Evolutionary conservation across 768 basidiomycete species (phyloP), one percentile per base, ranked within the genome.

Genomic region (Mycena epipterygia): DNA sequence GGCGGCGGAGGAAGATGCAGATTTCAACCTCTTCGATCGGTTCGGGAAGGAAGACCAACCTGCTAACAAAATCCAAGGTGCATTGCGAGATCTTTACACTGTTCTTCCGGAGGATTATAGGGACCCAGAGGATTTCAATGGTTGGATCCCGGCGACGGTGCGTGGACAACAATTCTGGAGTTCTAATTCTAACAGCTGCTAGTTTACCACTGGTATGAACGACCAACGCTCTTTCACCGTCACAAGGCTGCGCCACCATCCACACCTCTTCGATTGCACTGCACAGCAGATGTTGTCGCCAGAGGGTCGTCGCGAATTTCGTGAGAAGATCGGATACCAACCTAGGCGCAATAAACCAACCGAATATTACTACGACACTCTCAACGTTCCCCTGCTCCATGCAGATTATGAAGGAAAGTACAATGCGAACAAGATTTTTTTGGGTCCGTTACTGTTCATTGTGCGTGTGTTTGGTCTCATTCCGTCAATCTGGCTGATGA

Each of bases 291-390:
- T 64, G 2, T 64, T n/a, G 14, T 64, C 51, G 13, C 51, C 19
- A 23, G 51, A 64, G 14, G 37, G 23, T 2, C 62, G 51, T 25
- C 49, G 51, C 2, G 2, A 64, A 35, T 64, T 64, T 32, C 51
- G 49, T 7, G 30, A 53, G 11, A 27, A 32, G 5, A 53, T 64
- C 29, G 62, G 51, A 4, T 32, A 41, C 21, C 48, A 30, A 16
- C 35, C 49, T 1, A 63, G 5, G 32, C 12, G 46, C 30, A 35
- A 25, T 4, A 32, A 61, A 1, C 44, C 44, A 5, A 29, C 17
- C 46, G 21, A 48, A 23, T 61, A 21, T 11, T 61, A 62, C 46
- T 68, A 68, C 42, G 60, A 63, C 60, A 62, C 59, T 8, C 25
- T 44, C 42, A 49, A 68, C 14, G 60, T 57, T 5, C 67, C 67